Evolutionary conservation across 2,329 filamentous ascomycete species (phyloP).

Genomic region (Aspergillus eucalypticola): DNA sequence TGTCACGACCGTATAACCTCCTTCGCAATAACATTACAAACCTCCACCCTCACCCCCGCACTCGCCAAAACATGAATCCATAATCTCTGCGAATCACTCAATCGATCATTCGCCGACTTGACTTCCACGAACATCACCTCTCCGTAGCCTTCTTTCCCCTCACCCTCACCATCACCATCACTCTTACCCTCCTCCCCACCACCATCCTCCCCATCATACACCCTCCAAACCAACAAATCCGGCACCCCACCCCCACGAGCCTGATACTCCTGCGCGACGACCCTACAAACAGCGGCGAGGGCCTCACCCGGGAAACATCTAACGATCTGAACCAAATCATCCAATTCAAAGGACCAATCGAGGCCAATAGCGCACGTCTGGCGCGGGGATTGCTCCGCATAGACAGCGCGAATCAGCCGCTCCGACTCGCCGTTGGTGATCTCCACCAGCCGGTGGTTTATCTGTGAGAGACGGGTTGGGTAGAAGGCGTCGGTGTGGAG

Average conservation of each 20-base stretch:
- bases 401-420: conserved; percentile 66
- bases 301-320: conserved; percentile 77
- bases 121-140: conserved; percentile 78
- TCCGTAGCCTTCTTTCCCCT: conserved; percentile 16
- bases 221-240: conserved; percentile 86
- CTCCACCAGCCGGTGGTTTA: conserved; percentile 81
- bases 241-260: conserved; percentile 84
- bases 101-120: conserved; percentile 83
- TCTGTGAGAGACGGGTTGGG: conserved; percentile 78
- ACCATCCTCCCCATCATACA: conserved; percentile 33
- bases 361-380: conserved; percentile 87
- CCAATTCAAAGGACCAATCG: conserved; percentile 81
- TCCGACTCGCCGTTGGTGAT: conserved; percentile 80
- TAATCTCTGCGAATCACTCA: conserved; percentile 92
- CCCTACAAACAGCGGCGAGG: conserved; percentile 82
- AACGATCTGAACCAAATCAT: conserved; percentile 77
- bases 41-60: conserved; percentile 80
- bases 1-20: conserved; percentile 46
- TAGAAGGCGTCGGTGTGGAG: conserved; percentile 93
- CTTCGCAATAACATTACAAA: conserved; percentile 67
- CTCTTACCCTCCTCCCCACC: conserved; percentile 13
- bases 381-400: conserved; percentile 66
- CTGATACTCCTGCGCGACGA: conserved; percentile 92
- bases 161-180: neutral
- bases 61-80: conserved; percentile 94